phyloP scores from a whole-genome alignment of 192 early-diverging fungal species.

The Chytriomyces sp. region DNA sequence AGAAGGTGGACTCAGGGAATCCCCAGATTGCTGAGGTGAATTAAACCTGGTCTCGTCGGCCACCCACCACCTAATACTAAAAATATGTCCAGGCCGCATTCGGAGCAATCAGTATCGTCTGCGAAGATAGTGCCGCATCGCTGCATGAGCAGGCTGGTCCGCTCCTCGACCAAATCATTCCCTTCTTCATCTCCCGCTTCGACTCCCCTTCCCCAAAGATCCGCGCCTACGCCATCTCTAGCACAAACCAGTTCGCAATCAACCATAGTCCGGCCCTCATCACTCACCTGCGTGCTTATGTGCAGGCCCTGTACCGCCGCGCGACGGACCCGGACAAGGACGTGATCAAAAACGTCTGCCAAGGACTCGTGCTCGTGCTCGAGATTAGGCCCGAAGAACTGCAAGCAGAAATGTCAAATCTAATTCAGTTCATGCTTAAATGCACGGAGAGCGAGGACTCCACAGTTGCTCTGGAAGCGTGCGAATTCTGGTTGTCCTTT shows the following conservation, averaged over 20 bases:
- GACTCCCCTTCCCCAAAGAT: conserved; percentile 73
- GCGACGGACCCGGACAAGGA: conserved; percentile 80
- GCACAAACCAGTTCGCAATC: conserved; percentile 85
- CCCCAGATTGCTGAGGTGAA: conserved; percentile 76
- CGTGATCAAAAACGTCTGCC: conserved; percentile 91
- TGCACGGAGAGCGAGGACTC: conserved; percentile 81
- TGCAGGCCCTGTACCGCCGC: conserved; percentile 78
- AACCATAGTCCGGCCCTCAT: conserved; percentile 73
- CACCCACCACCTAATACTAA: neutral
- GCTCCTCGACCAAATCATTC: conserved; percentile 75
- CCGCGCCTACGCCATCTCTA: conserved; percentile 79
- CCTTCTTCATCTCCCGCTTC: conserved; percentile 85
- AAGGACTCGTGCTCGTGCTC: conserved; percentile 87
- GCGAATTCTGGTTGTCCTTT: conserved; percentile 98
- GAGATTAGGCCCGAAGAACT: conserved; percentile 85
- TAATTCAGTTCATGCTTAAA: conserved; percentile 95
- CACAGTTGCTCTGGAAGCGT: conserved; percentile 93
- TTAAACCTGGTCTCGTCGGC: neutral
- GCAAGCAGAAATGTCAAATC: conserved; percentile 80
- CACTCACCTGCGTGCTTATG: conserved; percentile 50
- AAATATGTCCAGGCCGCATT: conserved; percentile 67
- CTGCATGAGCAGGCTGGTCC: conserved; percentile 81
- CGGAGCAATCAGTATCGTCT: conserved; percentile 89
- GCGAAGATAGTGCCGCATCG: conserved; percentile 86
- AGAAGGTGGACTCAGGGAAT: conserved; percentile 72